These are phyloP conservation scores for Aspergillus brunneoviolaceus DNA, from an alignment of 2,329 filamentous ascomycete species.

Conservation along the genomic window DNA sequence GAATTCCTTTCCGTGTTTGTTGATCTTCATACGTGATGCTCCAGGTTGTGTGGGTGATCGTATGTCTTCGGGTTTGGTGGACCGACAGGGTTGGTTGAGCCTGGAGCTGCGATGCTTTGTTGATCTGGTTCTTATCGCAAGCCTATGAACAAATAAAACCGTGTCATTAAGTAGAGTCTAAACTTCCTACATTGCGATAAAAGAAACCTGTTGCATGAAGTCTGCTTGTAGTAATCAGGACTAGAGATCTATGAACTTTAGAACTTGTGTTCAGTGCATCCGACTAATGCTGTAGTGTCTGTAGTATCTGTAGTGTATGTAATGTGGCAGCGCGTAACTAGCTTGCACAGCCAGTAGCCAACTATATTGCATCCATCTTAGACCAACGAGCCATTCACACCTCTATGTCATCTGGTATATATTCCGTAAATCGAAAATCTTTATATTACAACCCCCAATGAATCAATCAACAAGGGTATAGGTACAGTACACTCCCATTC, in stretches of 20 bases:
- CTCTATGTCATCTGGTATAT: background rate
- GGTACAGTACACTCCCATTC: no score
- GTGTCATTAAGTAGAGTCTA: background rate
- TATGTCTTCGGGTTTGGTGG: constrained; percentile 6
- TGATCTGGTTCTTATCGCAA: constrained; percentile 2
- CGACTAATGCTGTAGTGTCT: no score
- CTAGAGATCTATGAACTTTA: background rate
- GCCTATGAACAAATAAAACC: background rate
- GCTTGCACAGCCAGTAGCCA: no score
- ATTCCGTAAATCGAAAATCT: no score
- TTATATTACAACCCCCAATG: no score
- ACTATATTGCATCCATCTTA: background rate
- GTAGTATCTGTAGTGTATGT: no score
- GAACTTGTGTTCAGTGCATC: no score
- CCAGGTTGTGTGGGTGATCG: constrained; percentile 8
- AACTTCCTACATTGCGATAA: background rate
- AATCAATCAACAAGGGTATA: no score
- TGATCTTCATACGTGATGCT: constrained; percentile 9
- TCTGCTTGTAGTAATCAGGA: background rate
- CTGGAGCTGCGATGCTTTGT: background rate
- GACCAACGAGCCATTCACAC: background rate
- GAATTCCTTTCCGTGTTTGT: constrained; percentile 13
- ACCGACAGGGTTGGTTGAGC: background rate
- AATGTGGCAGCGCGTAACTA: no score
- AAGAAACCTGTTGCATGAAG: background rate